Evolutionary conservation across 139 green algal genomes (phyloP), one percentile per base, ranked within the genome.

Genomic region (Astrephomene gubernaculifera): DNA sequence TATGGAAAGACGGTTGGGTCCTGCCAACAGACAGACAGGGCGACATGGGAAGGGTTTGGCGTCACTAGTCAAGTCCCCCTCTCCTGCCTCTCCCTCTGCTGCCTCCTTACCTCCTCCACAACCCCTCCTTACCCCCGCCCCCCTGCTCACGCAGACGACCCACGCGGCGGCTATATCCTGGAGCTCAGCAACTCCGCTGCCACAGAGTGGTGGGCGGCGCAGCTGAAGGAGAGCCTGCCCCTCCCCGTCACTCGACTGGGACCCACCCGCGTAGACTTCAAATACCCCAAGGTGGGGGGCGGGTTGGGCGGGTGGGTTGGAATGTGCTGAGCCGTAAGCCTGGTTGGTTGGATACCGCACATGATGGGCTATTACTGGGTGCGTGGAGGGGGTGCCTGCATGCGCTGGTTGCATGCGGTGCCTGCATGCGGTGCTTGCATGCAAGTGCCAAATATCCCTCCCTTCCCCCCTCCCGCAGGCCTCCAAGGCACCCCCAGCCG

Each of bases 251-350:
- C 36, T 4, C 29, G n/a, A 27, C 65, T 86, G 68, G 80, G 80
- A 35, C 80, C 80, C 52, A 71, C 63, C 7, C 36, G 80, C 9
- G 67, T 70, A 36, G 80, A 86, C 65, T 79, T 79, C 35, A 79
- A 79, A 5, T 79, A 79, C 45, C 80, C 80, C 29, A 43, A 70
- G 45, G 80, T 71, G 36, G 4, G 76, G 19, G 19, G 57, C 19
- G 14, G n/a, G 57, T 29, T 12, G 12, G 49, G 49, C 49, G 49
- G 49, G 49, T n/a, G n/a, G n/a, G n/a, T n/a, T n/a, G n/a, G n/a
- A n/a, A n/a, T n/a, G n/a, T n/a, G n/a, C n/a, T n/a, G n/a, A n/a
- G n/a, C n/a, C n/a, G n/a, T n/a, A n/a, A n/a, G n/a, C n/a, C n/a
- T n/a, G n/a, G n/a, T n/a, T n/a, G n/a, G n/a, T n/a, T n/a, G n/a